Conservation (phyloP, 148 eudicot genomes). For the Cornus florida region DNA sequence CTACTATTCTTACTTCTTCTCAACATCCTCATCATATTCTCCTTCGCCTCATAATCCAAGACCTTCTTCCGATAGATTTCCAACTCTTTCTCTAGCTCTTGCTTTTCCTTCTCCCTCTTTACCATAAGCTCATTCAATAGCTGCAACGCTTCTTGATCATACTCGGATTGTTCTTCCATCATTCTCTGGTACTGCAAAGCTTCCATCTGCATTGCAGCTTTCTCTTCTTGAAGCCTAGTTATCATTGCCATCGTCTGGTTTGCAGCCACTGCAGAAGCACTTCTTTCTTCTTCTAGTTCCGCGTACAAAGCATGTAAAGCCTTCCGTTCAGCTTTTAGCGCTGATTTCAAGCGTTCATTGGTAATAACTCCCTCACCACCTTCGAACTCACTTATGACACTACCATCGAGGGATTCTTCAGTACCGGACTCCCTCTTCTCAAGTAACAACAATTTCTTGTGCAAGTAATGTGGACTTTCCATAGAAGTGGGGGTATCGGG, state of each 20-base stretch:
- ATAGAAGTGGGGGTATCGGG: conserved; percentile 66
- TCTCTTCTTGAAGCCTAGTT: conserved; percentile 92
- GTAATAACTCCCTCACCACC: conserved; percentile 40
- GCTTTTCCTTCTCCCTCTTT: conserved; percentile 82
- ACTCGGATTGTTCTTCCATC: conserved; percentile 98
- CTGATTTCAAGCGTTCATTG: conserved; percentile 54
- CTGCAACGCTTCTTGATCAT: conserved; percentile 94
- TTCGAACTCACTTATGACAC: conserved; percentile 59
- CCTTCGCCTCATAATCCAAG: conserved; percentile 61
- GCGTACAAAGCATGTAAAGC: conserved; percentile 54
- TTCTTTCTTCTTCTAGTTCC: conserved; percentile 92
- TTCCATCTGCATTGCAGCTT: conserved; percentile 96
- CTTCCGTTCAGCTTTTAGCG: conserved; percentile 62
- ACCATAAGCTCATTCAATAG: conserved; percentile 84
- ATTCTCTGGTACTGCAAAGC: conserved; percentile 92
- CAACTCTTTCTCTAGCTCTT: conserved; percentile 73
- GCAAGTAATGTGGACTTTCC: conserved; percentile 47
- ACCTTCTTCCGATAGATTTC: conserved; percentile 64
- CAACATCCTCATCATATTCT: conserved; percentile 49
- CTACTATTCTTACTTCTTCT: conserved; percentile 17
- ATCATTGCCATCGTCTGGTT: conserved; percentile 99
- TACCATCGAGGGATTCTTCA: conserved; percentile 70
- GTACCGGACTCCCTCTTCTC: conserved; percentile 54
- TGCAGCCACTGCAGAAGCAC: conserved; percentile 86
- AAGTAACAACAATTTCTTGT: conserved; percentile 43